Percentiles rank a stretch among this genome's conserved stretches.
These are phyloP conservation scores for Paralagenidium karlingii DNA, from an alignment of 352 stramenopile species.

Conservation along the genomic window DNA sequence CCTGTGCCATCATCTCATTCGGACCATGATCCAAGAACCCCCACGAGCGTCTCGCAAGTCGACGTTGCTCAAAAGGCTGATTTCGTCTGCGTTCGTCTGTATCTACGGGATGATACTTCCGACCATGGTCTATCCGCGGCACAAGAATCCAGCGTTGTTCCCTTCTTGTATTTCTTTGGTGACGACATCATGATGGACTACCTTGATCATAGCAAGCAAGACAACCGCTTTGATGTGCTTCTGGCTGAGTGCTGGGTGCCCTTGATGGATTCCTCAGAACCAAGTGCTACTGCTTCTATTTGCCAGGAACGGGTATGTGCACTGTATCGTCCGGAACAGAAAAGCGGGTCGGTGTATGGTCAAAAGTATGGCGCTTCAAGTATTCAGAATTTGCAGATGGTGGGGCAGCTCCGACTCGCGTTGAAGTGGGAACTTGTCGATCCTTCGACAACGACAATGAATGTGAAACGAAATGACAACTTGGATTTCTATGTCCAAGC, in stretches of 20 bases:
- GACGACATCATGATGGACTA: conserved; percentile 81
- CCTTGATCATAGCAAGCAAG: conserved; percentile 76
- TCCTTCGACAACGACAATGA: conserved; percentile 17
- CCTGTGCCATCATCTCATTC: too few relatives aligned
- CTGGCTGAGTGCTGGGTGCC: conserved; percentile 72
- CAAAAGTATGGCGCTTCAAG: too few relatives aligned
- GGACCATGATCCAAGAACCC: too few relatives aligned
- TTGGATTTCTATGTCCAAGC: conserved; percentile 55
- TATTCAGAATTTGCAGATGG: conserved; percentile 52
- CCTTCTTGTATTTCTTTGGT: conserved; percentile 82
- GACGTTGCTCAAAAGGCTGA: conserved; percentile 1
- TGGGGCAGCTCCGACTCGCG: conserved; percentile 58
- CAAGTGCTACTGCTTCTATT: conserved; percentile 11
- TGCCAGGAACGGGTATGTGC: conserved; percentile 58
- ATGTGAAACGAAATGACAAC: conserved; percentile 28
- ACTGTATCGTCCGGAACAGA: conserved; percentile 47
- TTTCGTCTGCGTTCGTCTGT: conserved; percentile 62
- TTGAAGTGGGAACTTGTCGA: conserved; percentile 74
- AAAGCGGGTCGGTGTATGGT: too few relatives aligned
- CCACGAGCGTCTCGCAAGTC: not conserved
- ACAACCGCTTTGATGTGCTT: conserved; percentile 64
- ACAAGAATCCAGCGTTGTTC: conserved; percentile 75
- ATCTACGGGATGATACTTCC: conserved; percentile 51
- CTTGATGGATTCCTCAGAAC: conserved; percentile 29
- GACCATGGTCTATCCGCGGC: conserved; percentile 63